Percentiles rank a stretch among this genome's conserved stretches.
phyloP scores from a whole-genome alignment of 495 filamentous ascomycete species.

The Aspergillus asperescens region DNA sequence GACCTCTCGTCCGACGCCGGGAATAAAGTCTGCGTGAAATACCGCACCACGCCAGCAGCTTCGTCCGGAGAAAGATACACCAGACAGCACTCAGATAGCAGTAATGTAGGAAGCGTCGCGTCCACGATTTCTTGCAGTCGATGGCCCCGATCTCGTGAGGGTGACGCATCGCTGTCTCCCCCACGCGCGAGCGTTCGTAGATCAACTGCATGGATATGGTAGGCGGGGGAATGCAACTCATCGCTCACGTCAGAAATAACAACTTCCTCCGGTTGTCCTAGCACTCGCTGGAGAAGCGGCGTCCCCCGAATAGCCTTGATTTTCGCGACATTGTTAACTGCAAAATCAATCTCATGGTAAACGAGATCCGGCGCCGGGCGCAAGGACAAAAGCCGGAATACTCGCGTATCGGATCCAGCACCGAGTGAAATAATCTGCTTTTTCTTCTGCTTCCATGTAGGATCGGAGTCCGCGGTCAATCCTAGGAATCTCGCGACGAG shows the following conservation, averaged over 20 bases:
- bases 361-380: slow-evolving; percentile 38
- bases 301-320: slow-evolving; percentile 45
- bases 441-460: slow-evolving; percentile 18
- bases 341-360: slow-evolving; percentile 94
- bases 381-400: slow-evolving; percentile 59
- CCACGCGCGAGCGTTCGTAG: slow-evolving; percentile 54
- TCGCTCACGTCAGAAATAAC: slow-evolving; percentile 35
- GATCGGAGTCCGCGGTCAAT: slow-evolving; percentile 1
- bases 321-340: slow-evolving; percentile 64
- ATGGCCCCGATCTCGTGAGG: neutral
- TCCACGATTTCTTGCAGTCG: slow-evolving; percentile 38
- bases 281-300: slow-evolving; percentile 29
- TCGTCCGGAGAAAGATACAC: slow-evolving; percentile 68
- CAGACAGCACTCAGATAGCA: slow-evolving; percentile 92
- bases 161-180: neutral
- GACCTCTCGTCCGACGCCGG: slow-evolving; percentile 6
- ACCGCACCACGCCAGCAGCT: slow-evolving; percentile 58
- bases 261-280: slow-evolving; percentile 22
- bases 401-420: slow-evolving; percentile 88
- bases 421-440: slow-evolving; percentile 93
- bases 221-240: slow-evolving; percentile 44
- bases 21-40: slow-evolving; percentile 55
- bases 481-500: slow-evolving; percentile 68
- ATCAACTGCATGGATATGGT: slow-evolving; percentile 78
- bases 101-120: slow-evolving; percentile 62